Evolutionary conservation across 805 yeast species (phyloP).

Genomic region (Lipomyces yamadae): DNA sequence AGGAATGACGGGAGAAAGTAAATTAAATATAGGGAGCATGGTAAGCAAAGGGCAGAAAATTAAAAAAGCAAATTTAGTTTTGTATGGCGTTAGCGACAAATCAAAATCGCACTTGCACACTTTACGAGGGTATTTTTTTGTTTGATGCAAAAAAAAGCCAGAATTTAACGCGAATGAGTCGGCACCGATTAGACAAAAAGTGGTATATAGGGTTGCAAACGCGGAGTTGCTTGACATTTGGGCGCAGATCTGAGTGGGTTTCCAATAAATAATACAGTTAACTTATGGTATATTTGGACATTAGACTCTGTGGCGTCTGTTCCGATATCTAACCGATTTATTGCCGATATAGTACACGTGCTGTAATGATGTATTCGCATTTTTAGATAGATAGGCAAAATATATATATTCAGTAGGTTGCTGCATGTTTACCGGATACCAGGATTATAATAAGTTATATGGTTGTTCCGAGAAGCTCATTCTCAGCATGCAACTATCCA

Average conservation of each 20-base stretch:
- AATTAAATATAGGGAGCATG: background rate
- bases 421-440: too few species aligned
- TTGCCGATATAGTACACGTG: too few species aligned
- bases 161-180: background rate
- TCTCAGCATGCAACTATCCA: too few species aligned
- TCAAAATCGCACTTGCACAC: slow-evolving; percentile 2
- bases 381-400: too few species aligned
- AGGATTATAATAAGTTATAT: too few species aligned
- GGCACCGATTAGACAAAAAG: background rate
- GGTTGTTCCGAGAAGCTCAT: too few species aligned
- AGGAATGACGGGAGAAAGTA: background rate
- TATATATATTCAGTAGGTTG: too few species aligned
- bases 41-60: background rate
- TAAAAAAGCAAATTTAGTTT: slow-evolving; percentile 1
- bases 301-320: too few species aligned
- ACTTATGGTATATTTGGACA: background rate
- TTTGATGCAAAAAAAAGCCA: slow-evolving; percentile 2
- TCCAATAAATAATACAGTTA: background rate
- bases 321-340: too few species aligned
- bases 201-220: background rate
- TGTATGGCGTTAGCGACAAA: slow-evolving; percentile 1
- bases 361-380: too few species aligned
- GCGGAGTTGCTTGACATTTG: background rate
- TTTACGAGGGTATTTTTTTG: background rate
- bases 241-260: background rate